phyloP scores from a whole-genome alignment of 83 land plant genomes.

The Larix sibirica region DNA sequence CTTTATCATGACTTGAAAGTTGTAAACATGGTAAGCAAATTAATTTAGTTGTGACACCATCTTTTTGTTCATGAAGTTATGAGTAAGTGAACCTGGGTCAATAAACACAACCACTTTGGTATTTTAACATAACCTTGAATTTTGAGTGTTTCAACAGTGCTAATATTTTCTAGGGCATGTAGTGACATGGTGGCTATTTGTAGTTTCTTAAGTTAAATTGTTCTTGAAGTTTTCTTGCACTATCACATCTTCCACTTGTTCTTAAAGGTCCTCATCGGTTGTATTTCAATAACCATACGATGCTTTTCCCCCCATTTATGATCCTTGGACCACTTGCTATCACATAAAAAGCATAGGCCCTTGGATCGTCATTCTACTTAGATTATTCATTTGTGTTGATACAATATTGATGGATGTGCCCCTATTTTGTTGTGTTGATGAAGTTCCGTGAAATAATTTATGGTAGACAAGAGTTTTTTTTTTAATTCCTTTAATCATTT shows the following conservation, averaged over 20 bases:
- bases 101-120: too few relatives aligned
- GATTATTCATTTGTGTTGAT: background rate
- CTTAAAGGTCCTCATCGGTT: background rate
- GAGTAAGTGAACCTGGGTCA: too few relatives aligned
- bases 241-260: background rate
- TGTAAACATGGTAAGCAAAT: too few relatives aligned
- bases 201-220: background rate
- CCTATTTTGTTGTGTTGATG: background rate
- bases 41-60: too few relatives aligned
- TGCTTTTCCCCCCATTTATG: background rate
- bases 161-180: background rate
- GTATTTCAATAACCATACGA: background rate
- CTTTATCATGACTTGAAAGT: too few relatives aligned
- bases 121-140: too few relatives aligned
- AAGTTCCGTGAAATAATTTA: background rate
- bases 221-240: background rate
- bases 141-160: background rate
- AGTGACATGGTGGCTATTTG: background rate
- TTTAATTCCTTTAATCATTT: background rate
- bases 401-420: background rate
- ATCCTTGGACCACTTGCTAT: background rate
- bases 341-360: background rate
- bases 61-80: too few relatives aligned
- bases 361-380: background rate
- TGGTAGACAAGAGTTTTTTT: background rate